Percentiles rank a stretch among this genome's conserved stretches.
Evolutionary conservation across 495 filamentous ascomycete genomes (phyloP).

Genomic region (Talaromyces liani): DNA sequence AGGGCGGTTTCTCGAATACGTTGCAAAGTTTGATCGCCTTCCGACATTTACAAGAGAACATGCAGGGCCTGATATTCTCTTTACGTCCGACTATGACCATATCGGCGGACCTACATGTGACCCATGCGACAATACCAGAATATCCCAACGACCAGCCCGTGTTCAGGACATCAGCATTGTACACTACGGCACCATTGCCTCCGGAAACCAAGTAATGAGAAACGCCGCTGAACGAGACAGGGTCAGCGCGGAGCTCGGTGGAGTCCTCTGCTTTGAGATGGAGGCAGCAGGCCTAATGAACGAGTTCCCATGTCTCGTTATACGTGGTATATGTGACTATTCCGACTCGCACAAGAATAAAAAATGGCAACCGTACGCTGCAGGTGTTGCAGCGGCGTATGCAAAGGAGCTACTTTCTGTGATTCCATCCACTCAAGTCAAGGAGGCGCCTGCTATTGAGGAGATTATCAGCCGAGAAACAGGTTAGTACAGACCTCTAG

Average conservation of each 20-base stretch:
- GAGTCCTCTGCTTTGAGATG: conserved; percentile 31
- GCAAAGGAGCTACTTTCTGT: conserved; percentile 21
- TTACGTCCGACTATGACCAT: not conserved
- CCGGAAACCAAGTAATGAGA: conserved; percentile 26
- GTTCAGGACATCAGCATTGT: conserved; percentile 2
- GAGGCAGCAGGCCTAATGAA: conserved; percentile 38
- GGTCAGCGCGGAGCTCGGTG: conserved; percentile 3
- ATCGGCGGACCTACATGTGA: not conserved
- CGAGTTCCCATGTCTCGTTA: conserved; percentile 27
- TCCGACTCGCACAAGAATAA: conserved; percentile 33
- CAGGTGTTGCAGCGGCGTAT: conserved; percentile 29
- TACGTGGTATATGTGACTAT: conserved; percentile 36
- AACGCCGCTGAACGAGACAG: conserved; percentile 10
- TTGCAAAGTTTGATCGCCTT: no score
- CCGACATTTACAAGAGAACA: no score
- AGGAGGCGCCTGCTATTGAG: no score
- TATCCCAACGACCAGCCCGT: no score
- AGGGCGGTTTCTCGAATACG: no score
- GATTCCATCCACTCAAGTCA: not conserved
- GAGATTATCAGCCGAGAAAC: no score
- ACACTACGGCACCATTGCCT: conserved; percentile 35
- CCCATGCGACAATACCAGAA: not conserved
- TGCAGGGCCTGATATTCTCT: no score
- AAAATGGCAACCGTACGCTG: conserved; percentile 32
- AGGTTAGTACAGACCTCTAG: no score